Percentiles rank a stretch among this genome's conserved stretches.
phyloP scores from a whole-genome alignment of 441 rosid genomes.

The Gossypium davidsonii region DNA sequence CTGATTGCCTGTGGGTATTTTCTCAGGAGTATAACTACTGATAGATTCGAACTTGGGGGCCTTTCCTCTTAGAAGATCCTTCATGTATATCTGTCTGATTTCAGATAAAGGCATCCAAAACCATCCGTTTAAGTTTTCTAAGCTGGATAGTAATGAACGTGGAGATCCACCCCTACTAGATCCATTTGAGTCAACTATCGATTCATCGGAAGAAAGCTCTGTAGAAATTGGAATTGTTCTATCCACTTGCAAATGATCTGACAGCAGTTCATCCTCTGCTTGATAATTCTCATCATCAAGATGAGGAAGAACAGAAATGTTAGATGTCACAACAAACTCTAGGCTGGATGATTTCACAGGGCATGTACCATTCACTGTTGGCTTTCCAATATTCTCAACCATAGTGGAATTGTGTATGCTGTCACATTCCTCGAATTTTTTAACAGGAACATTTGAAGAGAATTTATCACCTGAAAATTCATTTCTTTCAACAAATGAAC shows the following conservation, averaged over 20 bases:
- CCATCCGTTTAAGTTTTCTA: conserved; percentile 57
- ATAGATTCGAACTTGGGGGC: conserved; percentile 45
- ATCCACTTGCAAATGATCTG: conserved; percentile 33
- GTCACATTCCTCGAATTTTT: conserved; percentile 23
- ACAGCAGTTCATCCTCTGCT: conserved; percentile 25
- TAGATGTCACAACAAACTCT: conserved; percentile 18
- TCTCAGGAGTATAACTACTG: conserved; percentile 34
- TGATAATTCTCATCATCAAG: conserved; percentile 19
- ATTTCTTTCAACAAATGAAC: conserved; percentile 23
- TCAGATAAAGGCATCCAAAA: conserved; percentile 79
- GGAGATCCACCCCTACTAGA: conserved; percentile 21
- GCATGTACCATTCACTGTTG: conserved; percentile 15
- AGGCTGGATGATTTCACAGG: conserved; percentile 18
- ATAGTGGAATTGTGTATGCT: conserved; percentile 20
- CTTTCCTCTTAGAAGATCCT: conserved; percentile 55
- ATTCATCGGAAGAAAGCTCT: conserved; percentile 20
- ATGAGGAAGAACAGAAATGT: conserved; percentile 4
- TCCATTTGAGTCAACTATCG: conserved; percentile 21
- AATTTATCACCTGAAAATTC: conserved; percentile 31
- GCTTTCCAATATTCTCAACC: conserved; percentile 25
- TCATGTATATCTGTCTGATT: conserved; percentile 44
- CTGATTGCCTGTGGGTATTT: conserved; percentile 39
- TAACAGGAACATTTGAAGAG: conserved; percentile 26
- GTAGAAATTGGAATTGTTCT: conserved; percentile 33
- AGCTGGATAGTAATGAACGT: conserved; percentile 31